A percentile compares a stretch with the other conserved stretches of the same genome.
phyloP scores from a whole-genome alignment of 495 filamentous ascomycete genomes.

The Schizothecium vesticola region DNA sequence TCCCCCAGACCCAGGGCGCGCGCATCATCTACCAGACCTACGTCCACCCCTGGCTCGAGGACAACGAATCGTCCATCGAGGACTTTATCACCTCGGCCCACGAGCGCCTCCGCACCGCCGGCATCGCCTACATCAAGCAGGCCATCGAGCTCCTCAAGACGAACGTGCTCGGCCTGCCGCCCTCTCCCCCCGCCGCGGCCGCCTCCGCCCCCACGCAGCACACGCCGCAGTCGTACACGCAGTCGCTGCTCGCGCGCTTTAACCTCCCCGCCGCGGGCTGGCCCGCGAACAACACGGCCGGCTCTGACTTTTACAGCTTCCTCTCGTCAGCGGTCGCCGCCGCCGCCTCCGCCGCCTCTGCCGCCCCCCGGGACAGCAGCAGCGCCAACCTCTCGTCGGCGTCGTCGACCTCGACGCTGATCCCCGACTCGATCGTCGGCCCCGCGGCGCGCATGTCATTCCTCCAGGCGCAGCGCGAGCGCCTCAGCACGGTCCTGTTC shows the following conservation, averaged over 20 bases:
- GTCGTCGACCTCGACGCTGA: constrained; percentile 43
- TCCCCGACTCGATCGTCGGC: constrained; percentile 59
- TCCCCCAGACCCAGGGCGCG: constrained; percentile 93
- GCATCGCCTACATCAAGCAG: constrained; percentile 74
- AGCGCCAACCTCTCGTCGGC: background rate
- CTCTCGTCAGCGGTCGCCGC: constrained; percentile 61
- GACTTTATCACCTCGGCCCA: constrained; percentile 77
- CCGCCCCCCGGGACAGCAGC: background rate
- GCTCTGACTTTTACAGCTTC: constrained; percentile 66
- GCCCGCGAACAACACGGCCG: constrained; percentile 26
- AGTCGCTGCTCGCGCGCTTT: constrained; percentile 78
- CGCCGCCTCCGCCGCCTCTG: constrained; percentile 20
- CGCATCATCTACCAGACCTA: constrained; percentile 76
- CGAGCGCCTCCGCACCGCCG: constrained; percentile 71
- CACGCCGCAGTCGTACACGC: constrained; percentile 63
- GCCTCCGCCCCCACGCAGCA: constrained; percentile 32
- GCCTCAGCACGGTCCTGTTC: constrained; percentile 61
- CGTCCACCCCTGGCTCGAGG: constrained; percentile 79
- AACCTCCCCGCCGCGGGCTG: constrained; percentile 61
- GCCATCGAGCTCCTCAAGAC: constrained; percentile 69
- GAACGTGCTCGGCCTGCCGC: constrained; percentile 64
- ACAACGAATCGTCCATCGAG: constrained; percentile 88
- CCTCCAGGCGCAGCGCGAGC: constrained; percentile 67
- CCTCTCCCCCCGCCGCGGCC: constrained; percentile 38
- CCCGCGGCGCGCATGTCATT: constrained; percentile 62